Evolutionary conservation across 129 eudicot species (phyloP).

Genomic region (Ambrosia trifida): DNA sequence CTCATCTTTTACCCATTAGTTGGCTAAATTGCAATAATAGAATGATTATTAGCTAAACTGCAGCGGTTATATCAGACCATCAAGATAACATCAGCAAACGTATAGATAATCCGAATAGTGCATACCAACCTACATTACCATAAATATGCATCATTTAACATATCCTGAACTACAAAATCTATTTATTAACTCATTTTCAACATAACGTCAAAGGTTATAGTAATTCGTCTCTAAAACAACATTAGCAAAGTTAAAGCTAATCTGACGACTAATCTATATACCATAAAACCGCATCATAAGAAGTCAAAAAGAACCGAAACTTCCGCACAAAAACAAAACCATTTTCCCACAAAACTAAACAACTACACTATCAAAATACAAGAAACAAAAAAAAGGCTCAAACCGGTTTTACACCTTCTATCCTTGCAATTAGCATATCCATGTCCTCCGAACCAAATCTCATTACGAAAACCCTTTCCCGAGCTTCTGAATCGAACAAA

Average conservation of each 20-base stretch:
- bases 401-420: constrained; percentile 39
- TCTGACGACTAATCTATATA: constrained; percentile 31
- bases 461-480: constrained; percentile 63
- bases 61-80: constrained; percentile 15
- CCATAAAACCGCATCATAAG: constrained; percentile 28
- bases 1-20: not conserved
- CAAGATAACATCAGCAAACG: constrained; percentile 1
- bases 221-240: constrained; percentile 22
- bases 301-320: constrained; percentile 26
- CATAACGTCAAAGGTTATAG: constrained; percentile 1
- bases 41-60: not conserved
- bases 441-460: not conserved
- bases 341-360: constrained; percentile 29
- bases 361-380: constrained; percentile 27
- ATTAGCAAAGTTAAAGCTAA: constrained; percentile 21
- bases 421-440: constrained; percentile 26
- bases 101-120: constrained; percentile 17
- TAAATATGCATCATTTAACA: constrained; percentile 16
- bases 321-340: constrained; percentile 30
- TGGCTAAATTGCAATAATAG: not conserved
- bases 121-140: constrained; percentile 21
- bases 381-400: constrained; percentile 32
- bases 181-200: constrained; percentile 4
- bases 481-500: constrained; percentile 60
- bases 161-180: constrained; percentile 17